A percentile compares a stretch with the other conserved stretches of the same genome.
These are phyloP conservation scores for Cornus controversa DNA, from an alignment of 148 eudicot genomes.

Conservation along the genomic window DNA sequence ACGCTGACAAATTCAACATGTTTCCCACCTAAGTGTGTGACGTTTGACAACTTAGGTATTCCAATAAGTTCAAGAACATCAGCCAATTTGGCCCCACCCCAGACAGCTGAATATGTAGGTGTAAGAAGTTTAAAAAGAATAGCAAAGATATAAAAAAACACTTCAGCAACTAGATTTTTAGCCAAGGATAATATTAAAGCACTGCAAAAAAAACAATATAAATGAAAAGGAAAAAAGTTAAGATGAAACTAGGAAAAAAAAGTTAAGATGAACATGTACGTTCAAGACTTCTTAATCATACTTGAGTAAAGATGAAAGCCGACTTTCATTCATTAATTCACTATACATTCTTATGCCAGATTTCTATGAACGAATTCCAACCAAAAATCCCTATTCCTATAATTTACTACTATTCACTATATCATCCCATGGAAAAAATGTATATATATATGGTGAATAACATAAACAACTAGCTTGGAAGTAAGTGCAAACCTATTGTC, in stretches of 20 bases:
- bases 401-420: too few species aligned
- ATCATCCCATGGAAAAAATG: too few species aligned
- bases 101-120: conserved; percentile 54
- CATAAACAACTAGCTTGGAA: too few species aligned
- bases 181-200: neutral
- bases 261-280: too few species aligned
- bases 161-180: neutral
- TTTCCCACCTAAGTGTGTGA: conserved; percentile 68
- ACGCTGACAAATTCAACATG: conserved; percentile 96
- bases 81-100: conserved; percentile 92
- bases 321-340: neutral
- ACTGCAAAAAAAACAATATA: neutral
- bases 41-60: conserved; percentile 56
- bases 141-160: neutral
- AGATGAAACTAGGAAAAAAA: too few species aligned
- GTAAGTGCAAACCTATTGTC: too few species aligned
- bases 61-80: conserved; percentile 93
- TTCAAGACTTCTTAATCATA: too few species aligned
- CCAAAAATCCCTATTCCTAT: too few species aligned
- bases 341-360: too few species aligned
- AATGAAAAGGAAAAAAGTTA: too few species aligned
- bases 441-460: too few species aligned
- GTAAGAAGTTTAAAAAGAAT: neutral
- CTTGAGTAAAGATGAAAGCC: neutral
- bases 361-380: too few species aligned